phyloP scores from a whole-genome alignment of 2,329 filamentous ascomycete genomes.

The Intubia oerlemansii region DNA sequence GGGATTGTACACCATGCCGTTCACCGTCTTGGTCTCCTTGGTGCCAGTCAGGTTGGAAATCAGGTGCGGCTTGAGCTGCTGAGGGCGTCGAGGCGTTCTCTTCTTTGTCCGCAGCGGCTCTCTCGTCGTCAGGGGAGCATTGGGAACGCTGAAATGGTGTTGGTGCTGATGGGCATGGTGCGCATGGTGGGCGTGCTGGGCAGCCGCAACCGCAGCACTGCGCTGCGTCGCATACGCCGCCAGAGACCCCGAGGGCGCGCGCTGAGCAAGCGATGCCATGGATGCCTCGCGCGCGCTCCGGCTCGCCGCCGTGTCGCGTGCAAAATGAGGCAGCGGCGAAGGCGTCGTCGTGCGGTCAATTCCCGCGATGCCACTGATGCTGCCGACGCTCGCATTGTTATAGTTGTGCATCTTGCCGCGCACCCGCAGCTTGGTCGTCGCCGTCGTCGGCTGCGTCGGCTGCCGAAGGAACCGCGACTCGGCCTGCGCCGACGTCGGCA shows the following conservation, averaged over 20 bases:
- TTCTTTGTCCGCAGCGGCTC: conserved; percentile 30
- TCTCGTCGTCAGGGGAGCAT: conserved; percentile 14
- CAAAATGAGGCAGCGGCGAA: conserved; percentile 38
- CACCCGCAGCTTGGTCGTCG: conserved; percentile 41
- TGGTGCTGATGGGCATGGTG: too few relatives aligned
- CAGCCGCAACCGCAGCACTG: conserved; percentile 28
- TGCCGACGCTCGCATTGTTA: too few relatives aligned
- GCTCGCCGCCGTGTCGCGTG: conserved; percentile 43
- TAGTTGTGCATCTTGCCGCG: conserved; percentile 36
- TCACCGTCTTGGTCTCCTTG: conserved; percentile 63
- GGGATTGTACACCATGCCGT: conserved; percentile 94
- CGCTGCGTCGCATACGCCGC: conserved; percentile 33
- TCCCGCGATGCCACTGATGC: conserved; percentile 11
- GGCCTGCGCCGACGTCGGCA: conserved; percentile 65
- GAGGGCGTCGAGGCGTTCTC: conserved; percentile 27
- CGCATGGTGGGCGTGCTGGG: conserved; percentile 22
- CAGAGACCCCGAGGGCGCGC: conserved; percentile 29
- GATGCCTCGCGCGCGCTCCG: conserved; percentile 41
- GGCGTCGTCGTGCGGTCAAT: conserved; percentile 31
- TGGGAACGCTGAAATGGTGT: too few relatives aligned
- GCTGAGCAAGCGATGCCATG: conserved; percentile 38
- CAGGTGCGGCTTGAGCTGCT: conserved; percentile 57
- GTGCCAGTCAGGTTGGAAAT: conserved; percentile 64
- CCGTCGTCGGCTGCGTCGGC: conserved; percentile 33
- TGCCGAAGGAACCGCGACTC: conserved; percentile 72